Conservation (phyloP, 2,329 filamentous ascomycete species). For the Emericellopsis cladophorae region DNA sequence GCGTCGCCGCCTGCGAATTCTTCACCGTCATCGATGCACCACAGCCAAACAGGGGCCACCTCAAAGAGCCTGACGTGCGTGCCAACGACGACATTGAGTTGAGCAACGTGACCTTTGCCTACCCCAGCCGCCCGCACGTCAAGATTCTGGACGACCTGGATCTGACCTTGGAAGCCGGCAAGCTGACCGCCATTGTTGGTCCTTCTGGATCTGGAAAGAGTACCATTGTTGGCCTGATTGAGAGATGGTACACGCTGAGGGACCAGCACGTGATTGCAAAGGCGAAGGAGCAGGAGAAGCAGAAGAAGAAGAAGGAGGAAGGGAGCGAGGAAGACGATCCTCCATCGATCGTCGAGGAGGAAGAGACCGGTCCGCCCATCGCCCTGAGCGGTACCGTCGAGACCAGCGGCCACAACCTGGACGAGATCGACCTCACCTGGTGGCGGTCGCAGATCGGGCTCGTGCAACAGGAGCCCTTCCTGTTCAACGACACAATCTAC, state of each 20-base stretch:
- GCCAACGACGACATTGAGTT: slow-evolving; percentile 32
- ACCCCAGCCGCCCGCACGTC: slow-evolving; percentile 52
- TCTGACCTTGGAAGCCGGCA: slow-evolving; percentile 47
- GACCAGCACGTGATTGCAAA: slow-evolving; percentile 38
- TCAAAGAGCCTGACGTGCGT: slow-evolving; percentile 22
- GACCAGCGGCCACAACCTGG: slow-evolving; percentile 39
- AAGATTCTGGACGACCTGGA: slow-evolving; percentile 49
- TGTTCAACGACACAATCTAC: slow-evolving; percentile 54
- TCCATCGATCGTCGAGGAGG: slow-evolving; percentile 10
- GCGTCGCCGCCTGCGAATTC: slow-evolving; percentile 44
- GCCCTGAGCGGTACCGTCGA: slow-evolving; percentile 32
- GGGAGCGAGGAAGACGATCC: slow-evolving; percentile 13
- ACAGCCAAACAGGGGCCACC: slow-evolving; percentile 17
- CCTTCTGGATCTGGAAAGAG: slow-evolving; percentile 63
- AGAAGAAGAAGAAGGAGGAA: slow-evolving; percentile 25
- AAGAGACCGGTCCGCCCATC: slow-evolving; percentile 28
- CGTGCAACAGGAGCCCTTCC: slow-evolving; percentile 55
- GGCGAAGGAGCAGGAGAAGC: slow-evolving; percentile 32
- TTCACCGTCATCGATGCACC: slow-evolving; percentile 41
- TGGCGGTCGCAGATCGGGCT: slow-evolving; percentile 51
- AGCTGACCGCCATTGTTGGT: slow-evolving; percentile 62
- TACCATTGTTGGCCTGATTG: slow-evolving; percentile 58
- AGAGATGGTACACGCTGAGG: slow-evolving; percentile 57
- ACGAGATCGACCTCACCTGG: slow-evolving; percentile 49
- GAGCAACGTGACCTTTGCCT: slow-evolving; percentile 56